Conservation (phyloP, 495 filamentous ascomycete genomes). For the Aeminium ludgeri region DNA sequence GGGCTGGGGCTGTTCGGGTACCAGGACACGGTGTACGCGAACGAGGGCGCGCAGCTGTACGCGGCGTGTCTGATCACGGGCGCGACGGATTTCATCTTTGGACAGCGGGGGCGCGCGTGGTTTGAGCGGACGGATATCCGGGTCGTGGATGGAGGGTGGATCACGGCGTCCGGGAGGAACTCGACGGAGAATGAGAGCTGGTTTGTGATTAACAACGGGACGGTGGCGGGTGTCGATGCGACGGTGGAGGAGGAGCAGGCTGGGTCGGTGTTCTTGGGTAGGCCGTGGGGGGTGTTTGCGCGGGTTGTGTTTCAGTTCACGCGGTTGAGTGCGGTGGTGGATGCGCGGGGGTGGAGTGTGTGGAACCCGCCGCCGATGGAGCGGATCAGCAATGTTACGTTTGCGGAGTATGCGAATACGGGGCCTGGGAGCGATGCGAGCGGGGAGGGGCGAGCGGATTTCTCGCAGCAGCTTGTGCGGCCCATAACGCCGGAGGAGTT, state of each 20-base stretch:
- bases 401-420: conserved; percentile 42
- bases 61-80: conserved; percentile 39
- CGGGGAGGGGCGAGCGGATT: conserved; percentile 39
- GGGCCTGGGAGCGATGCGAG: conserved; percentile 32
- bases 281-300: conserved; percentile 45
- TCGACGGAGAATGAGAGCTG: conserved; percentile 32
- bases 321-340: conserved; percentile 36
- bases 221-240: conserved; percentile 28
- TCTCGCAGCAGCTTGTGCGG: conserved; percentile 30
- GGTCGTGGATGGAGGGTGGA: conserved; percentile 31
- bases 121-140: conserved; percentile 41
- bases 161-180: conserved; percentile 41
- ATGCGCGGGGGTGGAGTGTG: conserved; percentile 41
- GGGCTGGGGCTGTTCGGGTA: conserved; percentile 38
- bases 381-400: conserved; percentile 34
- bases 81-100: conserved; percentile 52
- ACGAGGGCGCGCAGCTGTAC: conserved; percentile 42
- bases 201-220: conserved; percentile 47
- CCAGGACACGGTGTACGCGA: conserved; percentile 45
- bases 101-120: conserved; percentile 42
- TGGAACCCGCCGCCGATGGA: conserved; percentile 28
- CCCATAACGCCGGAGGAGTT: conserved; percentile 32
- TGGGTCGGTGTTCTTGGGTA: conserved; percentile 43
- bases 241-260: conserved; percentile 26
- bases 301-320: conserved; percentile 47